phyloP scores from a whole-genome alignment of 2,329 filamentous ascomycete genomes.

The Fusarium fracticaudum region DNA sequence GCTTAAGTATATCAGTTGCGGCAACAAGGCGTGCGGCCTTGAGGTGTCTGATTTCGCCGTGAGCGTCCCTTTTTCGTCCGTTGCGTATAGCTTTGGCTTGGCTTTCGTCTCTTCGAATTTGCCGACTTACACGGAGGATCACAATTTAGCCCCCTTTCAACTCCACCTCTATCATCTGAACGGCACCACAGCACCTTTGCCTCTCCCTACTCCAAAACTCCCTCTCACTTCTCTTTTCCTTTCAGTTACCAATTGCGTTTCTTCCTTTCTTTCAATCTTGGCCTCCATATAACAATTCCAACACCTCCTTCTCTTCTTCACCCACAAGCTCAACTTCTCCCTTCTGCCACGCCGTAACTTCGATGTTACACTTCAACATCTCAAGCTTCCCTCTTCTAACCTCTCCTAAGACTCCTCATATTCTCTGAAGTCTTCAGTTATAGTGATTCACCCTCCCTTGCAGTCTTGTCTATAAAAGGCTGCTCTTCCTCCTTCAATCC shows the following conservation, averaged over 20 bases:
- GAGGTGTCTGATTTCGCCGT: not conserved
- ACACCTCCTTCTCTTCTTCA: not conserved
- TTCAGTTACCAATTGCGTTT: not conserved
- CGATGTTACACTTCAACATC: not conserved
- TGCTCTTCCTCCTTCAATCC: not conserved
- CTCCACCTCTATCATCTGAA: constrained; percentile 7
- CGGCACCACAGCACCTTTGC: not conserved
- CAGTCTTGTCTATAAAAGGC: not conserved
- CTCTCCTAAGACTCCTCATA: not conserved
- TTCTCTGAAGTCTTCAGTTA: not conserved
- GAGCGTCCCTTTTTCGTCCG: constrained; percentile 1
- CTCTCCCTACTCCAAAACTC: not conserved
- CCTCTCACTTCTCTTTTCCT: not conserved
- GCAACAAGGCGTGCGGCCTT: not conserved
- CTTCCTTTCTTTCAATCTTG: not conserved
- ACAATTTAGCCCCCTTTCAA: not conserved
- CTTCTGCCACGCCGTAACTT: not conserved
- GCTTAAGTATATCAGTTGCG: not conserved
- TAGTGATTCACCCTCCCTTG: not conserved
- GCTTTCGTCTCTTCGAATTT: not conserved
- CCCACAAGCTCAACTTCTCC: not conserved
- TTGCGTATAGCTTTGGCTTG: not conserved
- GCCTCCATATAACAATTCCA: no score
- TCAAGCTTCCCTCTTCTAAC: not conserved
- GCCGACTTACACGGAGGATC: constrained; percentile 15